A percentile compares a stretch with the other conserved stretches of the same genome.
phyloP scores from a whole-genome alignment of 148 eudicot species.

The Rhododendron ferrugineum region DNA sequence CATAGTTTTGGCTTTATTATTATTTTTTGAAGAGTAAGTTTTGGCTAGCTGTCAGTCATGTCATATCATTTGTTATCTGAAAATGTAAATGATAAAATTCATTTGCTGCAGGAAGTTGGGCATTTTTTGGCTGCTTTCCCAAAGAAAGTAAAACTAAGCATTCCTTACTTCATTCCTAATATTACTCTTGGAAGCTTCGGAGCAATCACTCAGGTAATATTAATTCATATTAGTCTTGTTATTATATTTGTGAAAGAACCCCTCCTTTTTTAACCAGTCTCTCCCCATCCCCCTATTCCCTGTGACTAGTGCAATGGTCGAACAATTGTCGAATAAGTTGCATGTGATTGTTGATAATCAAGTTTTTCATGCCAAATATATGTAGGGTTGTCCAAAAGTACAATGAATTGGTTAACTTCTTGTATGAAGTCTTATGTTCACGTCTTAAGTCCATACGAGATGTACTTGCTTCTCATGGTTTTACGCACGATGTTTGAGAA shows the following conservation, averaged over 20 bases:
- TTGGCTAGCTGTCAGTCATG: conserved; percentile 15
- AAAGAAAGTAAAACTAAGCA: conserved; percentile 85
- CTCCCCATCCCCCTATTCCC: background rate
- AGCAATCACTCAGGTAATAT: conserved; percentile 85
- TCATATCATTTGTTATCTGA: conserved; percentile 10
- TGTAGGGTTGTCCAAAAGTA: background rate
- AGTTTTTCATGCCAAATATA: background rate
- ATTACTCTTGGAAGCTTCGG: conserved; percentile 99
- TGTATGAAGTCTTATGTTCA: background rate
- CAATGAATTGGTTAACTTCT: background rate
- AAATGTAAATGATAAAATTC: conserved; percentile 29
- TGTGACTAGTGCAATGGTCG: background rate
- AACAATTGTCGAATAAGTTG: background rate
- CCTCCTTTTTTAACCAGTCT: background rate
- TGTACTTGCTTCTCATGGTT: background rate
- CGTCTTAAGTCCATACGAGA: background rate
- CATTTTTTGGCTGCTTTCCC: conserved; percentile 92
- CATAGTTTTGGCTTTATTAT: background rate
- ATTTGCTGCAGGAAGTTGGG: conserved; percentile 83
- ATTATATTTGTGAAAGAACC: background rate
- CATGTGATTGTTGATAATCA: background rate
- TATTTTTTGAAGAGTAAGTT: background rate
- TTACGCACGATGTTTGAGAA: background rate
- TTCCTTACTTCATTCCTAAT: conserved; percentile 93
- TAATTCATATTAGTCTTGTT: background rate